phyloP scores from a whole-genome alignment of 345 rosid species.

The Salix arbutifolia region DNA sequence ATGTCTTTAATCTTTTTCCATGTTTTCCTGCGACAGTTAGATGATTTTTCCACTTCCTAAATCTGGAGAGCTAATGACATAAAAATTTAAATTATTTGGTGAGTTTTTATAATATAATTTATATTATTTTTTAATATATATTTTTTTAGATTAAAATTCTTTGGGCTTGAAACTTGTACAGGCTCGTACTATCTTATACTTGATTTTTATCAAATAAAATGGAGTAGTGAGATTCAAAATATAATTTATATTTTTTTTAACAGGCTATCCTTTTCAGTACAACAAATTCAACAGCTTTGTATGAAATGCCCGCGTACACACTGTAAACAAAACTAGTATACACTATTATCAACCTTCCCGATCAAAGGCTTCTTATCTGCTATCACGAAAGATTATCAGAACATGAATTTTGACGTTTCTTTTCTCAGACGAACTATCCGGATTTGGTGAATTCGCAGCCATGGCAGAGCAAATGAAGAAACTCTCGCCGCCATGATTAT shows the following conservation, averaged over 20 bases:
- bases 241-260: too few species aligned
- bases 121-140: too few species aligned
- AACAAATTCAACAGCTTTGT: neutral
- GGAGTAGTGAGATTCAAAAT: too few species aligned
- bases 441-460: neutral
- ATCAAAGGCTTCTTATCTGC: too few species aligned
- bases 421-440: neutral
- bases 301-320: neutral
- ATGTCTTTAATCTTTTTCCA: neutral
- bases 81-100: too few species aligned
- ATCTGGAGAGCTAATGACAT: neutral
- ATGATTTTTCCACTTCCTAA: neutral
- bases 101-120: fast-evolving
- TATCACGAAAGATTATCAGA: neutral
- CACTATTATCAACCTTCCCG: neutral
- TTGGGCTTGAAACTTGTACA: fast-evolving
- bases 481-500: neutral
- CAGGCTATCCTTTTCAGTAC: neutral
- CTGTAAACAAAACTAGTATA: neutral
- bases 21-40: neutral
- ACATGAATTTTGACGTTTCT: neutral
- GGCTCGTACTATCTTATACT: fast-evolving
- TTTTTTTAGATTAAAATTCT: fast-evolving
- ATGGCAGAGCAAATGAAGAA: neutral
- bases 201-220: too few species aligned